Conservation (phyloP, 106 monocot genomes). For the Dioscorea dumetorum region DNA sequence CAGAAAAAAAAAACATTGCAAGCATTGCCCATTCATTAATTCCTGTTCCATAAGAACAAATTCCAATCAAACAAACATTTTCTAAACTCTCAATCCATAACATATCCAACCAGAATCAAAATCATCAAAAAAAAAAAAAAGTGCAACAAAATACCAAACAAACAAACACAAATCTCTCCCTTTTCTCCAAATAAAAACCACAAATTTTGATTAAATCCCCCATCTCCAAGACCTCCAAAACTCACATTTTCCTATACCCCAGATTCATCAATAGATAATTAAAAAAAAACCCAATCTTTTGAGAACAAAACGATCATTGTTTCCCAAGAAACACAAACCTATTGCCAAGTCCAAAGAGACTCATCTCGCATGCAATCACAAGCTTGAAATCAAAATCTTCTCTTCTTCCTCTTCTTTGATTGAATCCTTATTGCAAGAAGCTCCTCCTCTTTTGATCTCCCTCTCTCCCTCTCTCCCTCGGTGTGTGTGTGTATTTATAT, state of each 20-base stretch:
- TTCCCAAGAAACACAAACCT: not conserved
- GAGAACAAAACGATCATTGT: too few species aligned
- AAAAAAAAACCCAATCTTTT: not conserved
- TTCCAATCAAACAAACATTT: not conserved
- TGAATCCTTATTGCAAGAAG: not conserved
- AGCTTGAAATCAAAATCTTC: not conserved
- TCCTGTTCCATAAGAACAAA: not conserved
- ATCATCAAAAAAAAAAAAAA: too few species aligned
- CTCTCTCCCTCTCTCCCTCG: not conserved
- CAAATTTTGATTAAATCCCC: not conserved
- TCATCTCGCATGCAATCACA: not conserved
- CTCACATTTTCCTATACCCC: too few species aligned
- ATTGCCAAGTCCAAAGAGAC: constrained; percentile 7
- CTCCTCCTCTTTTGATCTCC: not conserved
- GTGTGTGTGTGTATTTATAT: not conserved
- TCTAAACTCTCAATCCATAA: too few species aligned
- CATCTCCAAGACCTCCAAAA: too few species aligned
- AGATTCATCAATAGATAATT: not conserved
- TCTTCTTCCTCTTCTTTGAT: not conserved
- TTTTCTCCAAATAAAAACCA: not conserved
- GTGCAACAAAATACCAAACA: not conserved
- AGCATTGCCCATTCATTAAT: not conserved
- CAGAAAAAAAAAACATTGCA: not conserved
- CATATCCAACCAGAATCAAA: too few species aligned
- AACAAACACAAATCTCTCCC: not conserved